Evolutionary conservation across 805 yeast species (phyloP), one percentile per base, ranked within the genome.

Genomic region (Candida chauliodis): DNA sequence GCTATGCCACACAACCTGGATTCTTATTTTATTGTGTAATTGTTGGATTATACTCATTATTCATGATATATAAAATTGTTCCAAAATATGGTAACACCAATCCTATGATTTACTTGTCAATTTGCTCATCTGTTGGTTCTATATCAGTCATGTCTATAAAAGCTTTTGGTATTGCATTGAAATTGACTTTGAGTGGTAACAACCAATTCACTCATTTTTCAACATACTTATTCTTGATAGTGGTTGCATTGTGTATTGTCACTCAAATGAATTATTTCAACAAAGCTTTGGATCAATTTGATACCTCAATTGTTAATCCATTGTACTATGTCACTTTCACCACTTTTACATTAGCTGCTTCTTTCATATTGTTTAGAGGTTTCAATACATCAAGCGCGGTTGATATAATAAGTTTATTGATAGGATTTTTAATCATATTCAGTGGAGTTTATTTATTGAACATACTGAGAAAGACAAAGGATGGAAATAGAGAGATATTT

Each of bases 251-350:
- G 29, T 88, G 96, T 62, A 89, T 88, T 49, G 52, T 84, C 51
- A 86, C 95, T 5, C 96, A 88, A 62, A 88, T 88, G 96, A 88
- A 86, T 66, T 88, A 85, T 58, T 86, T 88, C 71, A 88, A 88
- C 72, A 89, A 86, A 67, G 96, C 96, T 0, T 71, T 88, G 54
- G 96, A 90, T 51, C 95, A 86, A 59, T 88, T 88, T 52, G 96
- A 89, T 58, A 88, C 96, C 5, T 84, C 95, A 0, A 85, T 88
- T 49, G 96, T 88, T 40, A 88, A 88, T 59, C 96, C 96, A 22
- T 69, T 88, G 44, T 88, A 88, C 65, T 88, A 89, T 55, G 96
- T 88, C 38, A 80, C 95, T 1, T 89, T 88, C 66, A 88, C 96
- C 26, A 87, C 96, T 0, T 86, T 84, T 36, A 89, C 96, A 0